Evolutionary conservation across 2,329 filamentous ascomycete genomes (phyloP), one percentile per base, ranked within the genome.

Genomic region (Sarocladium brachiariae): DNA sequence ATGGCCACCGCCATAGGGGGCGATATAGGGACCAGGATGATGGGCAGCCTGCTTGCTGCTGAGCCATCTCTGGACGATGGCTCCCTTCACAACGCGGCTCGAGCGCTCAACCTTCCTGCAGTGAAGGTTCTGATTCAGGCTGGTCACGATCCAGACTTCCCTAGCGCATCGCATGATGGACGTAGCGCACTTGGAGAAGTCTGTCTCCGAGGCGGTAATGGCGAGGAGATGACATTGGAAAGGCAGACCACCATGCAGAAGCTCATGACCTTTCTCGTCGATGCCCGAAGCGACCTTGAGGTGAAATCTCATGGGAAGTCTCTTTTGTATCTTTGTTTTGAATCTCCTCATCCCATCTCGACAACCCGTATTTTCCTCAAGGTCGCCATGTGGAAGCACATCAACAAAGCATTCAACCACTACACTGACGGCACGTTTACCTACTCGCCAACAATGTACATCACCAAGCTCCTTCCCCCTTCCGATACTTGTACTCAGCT

Each of bases 391-490:
- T 86, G 82, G 81, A 81, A 81, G 59, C 67, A 77, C 27, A 66
- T 86, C 58, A 86, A 86, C 64, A 75, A 79, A 53, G 68, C 76
- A 0, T 79, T 74, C 58, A 81, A 83, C 56, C 67, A 73, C 53
- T 81, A 73, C 63, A 75, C 65, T 1, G 69, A 76, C 37, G 74
- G 74, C 21, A 70, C 68, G 4, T 73, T 74, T 56, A 79, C 75
- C 1, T 86, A 84, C 63, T 86, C 83, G 0, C 77, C 83, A 0
- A 80, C 82, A 3, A 83, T 81, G 67, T 86, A 86, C 59, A 71
- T 83, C 18, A 58, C 63, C 31, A 75, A 73, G 38, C 61, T 79
- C 1, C 56, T 80, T 5, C 61, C 65, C 0, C 59, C 66, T 4
- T 66, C 68, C 2, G 69, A 72, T 19, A 51, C 58, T 11, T 68